Base-by-base conservation (phyloP, 2,329 filamentous ascomycete genomes). In the Aspergillus tanneri region DNA sequence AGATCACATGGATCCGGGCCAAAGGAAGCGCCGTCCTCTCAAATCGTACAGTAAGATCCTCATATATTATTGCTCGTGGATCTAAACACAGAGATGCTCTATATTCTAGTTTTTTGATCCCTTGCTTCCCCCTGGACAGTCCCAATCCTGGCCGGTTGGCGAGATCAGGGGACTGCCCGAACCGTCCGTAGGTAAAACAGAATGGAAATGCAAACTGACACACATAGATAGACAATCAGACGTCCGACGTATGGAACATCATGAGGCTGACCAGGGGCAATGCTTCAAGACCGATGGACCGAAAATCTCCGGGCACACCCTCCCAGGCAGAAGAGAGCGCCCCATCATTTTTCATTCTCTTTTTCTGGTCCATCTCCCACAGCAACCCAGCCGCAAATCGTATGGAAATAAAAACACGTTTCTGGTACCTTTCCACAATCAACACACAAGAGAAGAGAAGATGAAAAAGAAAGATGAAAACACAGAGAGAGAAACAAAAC, bases 101-200 rank as follows among this genome's bases (percentile, higher is more conserved):
- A 58, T 59, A 53, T 47, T 57, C 53, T 57, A 59, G 48, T 47
- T 54, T 57, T 56, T 57, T 41, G 39, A 37, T 32, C 43, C 37
- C 47, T 45, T 43, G 46, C 25, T 24, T 37, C 32, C 42, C 46
- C 50, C 37, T 41, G 47, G 32, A 49, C 40, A 36, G 25, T 24
- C 24, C 38, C 21, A n/a, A n/a, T 16, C 30, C 37, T 22, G 24
- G 19, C 44, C 44, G n/a, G n/a, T n/a, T n/a, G n/a, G n/a, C n/a
- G n/a, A 35, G 28, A 22, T 14, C n/a, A 14, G 21, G 14, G n/a
- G n/a, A 5, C 11, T 8, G 27, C 14, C 27, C 28, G 28, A n/a
- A 14, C 28, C 28, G 12, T n/a, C 47, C 21, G 25, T 21, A 43
- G 40, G 40, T n/a, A 46, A 30, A 25, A 44, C 38, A 10, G 28